phyloP scores from a whole-genome alignment of 305 asterid species.

The Salvia sclarea region DNA sequence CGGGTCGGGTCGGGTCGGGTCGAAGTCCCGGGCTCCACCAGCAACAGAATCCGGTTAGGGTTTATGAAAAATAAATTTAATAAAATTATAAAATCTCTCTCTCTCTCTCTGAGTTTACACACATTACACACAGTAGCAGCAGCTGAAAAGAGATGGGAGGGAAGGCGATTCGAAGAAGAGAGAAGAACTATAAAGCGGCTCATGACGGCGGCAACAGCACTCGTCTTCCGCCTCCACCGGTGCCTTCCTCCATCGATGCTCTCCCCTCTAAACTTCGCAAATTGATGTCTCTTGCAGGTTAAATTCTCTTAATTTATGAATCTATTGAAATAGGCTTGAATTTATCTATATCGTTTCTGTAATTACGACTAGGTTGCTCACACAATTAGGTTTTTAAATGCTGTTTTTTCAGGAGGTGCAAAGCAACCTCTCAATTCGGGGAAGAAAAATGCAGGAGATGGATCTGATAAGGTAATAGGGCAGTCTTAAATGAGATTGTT shows the following conservation, averaged over 20 bases:
- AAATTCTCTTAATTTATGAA: too few relatives aligned
- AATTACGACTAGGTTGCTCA: background rate
- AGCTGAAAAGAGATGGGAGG: slow-evolving; percentile 68
- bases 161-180: slow-evolving; percentile 75
- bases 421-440: slow-evolving; percentile 32
- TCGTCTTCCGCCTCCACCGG: slow-evolving; percentile 85
- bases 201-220: slow-evolving; percentile 62
- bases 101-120: background rate
- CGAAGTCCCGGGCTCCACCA: too few relatives aligned
- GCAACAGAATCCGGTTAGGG: too few relatives aligned
- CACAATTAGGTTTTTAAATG: background rate
- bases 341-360: background rate
- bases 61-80: too few relatives aligned
- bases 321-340: background rate
- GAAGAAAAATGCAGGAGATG: slow-evolving; percentile 38
- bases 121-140: background rate
- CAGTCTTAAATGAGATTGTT: slow-evolving; percentile 9
- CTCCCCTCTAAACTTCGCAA: slow-evolving; percentile 82
- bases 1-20: too few relatives aligned
- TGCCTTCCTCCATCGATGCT: slow-evolving; percentile 60
- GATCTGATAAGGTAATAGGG: slow-evolving; percentile 49
- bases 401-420: slow-evolving; percentile 38
- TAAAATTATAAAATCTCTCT: too few relatives aligned
- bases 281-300: slow-evolving; percentile 61
- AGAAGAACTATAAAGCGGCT: slow-evolving; percentile 78